Evolutionary conservation across 2,329 filamentous ascomycete species (phyloP), one percentile per base, ranked within the genome.

Genomic region (Camptophora hylomeconis): DNA sequence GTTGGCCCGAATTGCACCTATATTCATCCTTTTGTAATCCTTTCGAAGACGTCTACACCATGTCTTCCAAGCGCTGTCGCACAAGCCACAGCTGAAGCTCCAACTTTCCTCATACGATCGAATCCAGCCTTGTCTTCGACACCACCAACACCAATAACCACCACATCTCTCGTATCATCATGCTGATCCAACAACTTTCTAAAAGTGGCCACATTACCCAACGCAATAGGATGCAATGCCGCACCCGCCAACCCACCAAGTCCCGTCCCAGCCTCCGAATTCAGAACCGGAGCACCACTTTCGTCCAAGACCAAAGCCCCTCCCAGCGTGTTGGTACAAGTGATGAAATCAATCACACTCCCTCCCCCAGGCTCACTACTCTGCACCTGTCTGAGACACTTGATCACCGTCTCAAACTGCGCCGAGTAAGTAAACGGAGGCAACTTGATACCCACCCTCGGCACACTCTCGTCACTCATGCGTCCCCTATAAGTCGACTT

Each of bases 161-260:
- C 56, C 14, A 86, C 58, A n/a, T 64, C 56, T 7, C 51, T 51
- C 26, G 81, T 50, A 31, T 51, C 34, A 0, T 56, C 44, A 9
- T 61, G 45, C 18, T 54, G 50, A 39, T 75, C 68, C 10, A 86
- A 49, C 53, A 79, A 47, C 12, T 48, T 51, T 12, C 73, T 54
- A n/a, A 87, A 61, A 1, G 69, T 75, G n/a, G 60, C 60, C 17
- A 86, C 80, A 42, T 86, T 87, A 0, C 80, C 80, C 17, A 87
- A 51, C 0, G 79, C 75, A 1, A 87, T 55, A 0, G 78, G 73
- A 51, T 86, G 80, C 23, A 87, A 53, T 11, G 77, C 67, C 7
- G 75, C 65, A 0, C 80, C 80, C 0, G 76, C 80, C 54, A 86
- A 61, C 0, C 80, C 80, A 0, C 80, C 80, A 3, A 80, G 60